Conservation (phyloP, 805 yeast species). For the Saturnispora kantuleensis region DNA sequence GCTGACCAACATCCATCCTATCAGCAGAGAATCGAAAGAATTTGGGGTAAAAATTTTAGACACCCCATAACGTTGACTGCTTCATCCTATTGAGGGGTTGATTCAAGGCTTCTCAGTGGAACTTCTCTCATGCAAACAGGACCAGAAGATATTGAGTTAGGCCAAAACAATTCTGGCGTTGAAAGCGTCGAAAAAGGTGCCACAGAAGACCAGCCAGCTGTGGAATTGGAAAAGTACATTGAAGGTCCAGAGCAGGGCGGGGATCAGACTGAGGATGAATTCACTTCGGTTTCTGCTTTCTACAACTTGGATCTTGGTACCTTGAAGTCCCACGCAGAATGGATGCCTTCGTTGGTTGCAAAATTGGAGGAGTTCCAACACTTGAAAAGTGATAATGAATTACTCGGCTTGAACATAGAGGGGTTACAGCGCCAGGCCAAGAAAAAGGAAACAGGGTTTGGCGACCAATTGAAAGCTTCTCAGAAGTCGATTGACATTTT, state of each 20-base stretch:
- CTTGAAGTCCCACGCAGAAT: slow-evolving; percentile 15
- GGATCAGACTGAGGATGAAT: slow-evolving; percentile 9
- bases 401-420: slow-evolving; percentile 32
- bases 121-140: not conserved
- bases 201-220: not conserved
- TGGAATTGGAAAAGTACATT: not conserved
- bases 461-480: slow-evolving; percentile 20
- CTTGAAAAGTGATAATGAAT: slow-evolving; percentile 29
- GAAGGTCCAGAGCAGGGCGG: not conserved
- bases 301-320: slow-evolving; percentile 22
- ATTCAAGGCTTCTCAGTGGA: not conserved
- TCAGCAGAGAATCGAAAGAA: not conserved
- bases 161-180: not conserved
- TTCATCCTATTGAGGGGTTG: not conserved
- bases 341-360: slow-evolving; percentile 22
- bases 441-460: slow-evolving; percentile 26
- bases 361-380: slow-evolving; percentile 28
- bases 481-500: slow-evolving; percentile 18
- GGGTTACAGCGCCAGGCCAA: slow-evolving; percentile 28
- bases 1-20: not conserved
- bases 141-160: not conserved
- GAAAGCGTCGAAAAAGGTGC: not conserved
- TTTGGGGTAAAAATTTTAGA: not conserved
- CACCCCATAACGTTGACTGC: too few species aligned
- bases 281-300: slow-evolving; percentile 26